phyloP scores from a whole-genome alignment of 352 stramenopile genomes.

The Thraustochytrium striatum region DNA sequence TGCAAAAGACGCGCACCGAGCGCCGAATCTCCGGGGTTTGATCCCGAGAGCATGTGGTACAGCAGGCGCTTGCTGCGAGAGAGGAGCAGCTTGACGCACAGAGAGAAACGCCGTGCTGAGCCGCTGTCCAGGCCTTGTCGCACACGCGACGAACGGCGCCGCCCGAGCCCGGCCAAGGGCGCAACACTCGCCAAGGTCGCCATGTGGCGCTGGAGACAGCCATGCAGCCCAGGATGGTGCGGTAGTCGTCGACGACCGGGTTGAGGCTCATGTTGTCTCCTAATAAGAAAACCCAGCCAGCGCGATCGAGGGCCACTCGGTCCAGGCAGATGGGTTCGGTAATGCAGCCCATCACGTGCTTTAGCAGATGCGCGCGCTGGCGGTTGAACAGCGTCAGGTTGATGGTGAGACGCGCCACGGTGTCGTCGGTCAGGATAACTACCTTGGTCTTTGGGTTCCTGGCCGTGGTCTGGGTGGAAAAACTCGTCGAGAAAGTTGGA shows the following conservation, averaged over 20 bases:
- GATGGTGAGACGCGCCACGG: background rate
- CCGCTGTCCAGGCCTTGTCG: background rate
- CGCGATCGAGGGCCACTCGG: background rate
- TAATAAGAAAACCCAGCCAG: background rate
- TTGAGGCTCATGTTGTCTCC: background rate
- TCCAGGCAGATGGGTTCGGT: background rate
- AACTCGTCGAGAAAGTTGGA: slow-evolving; percentile 32
- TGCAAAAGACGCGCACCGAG: slow-evolving; percentile 1
- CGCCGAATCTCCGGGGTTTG: background rate
- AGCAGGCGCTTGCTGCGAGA: background rate
- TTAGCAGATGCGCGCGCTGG: slow-evolving; percentile 6
- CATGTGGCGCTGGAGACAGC: background rate
- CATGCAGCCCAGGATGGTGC: background rate
- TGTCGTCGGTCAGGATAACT: background rate
- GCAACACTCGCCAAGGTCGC: no score
- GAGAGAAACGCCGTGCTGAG: background rate
- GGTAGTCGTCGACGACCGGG: background rate
- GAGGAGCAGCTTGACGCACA: slow-evolving; percentile 15
- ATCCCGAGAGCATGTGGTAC: background rate
- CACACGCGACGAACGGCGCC: background rate
- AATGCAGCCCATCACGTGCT: background rate
- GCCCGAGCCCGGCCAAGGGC: background rate
- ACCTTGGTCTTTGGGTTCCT: background rate
- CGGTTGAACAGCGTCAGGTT: background rate
- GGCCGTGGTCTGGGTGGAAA: slow-evolving; percentile 33